Evolutionary conservation across 352 stramenopile species (phyloP).

Genomic region (Phytophthora cactorum): DNA sequence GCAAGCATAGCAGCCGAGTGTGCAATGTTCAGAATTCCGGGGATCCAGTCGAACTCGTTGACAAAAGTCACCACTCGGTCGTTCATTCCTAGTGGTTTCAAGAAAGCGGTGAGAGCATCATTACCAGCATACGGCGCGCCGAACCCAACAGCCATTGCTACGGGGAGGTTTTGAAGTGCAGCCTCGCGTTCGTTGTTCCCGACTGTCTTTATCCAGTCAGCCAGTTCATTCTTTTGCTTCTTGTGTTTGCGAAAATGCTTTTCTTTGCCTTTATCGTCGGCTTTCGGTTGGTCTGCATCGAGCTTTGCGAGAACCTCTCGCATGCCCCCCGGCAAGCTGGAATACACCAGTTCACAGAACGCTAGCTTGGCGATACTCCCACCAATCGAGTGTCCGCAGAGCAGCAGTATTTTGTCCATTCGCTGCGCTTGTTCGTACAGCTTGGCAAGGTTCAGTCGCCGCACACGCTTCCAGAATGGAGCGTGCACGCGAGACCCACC

Average conservation of each 20-base stretch:
- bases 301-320: constrained; percentile 54
- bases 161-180: constrained; percentile 29
- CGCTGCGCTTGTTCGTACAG: constrained; percentile 47
- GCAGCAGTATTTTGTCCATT: constrained; percentile 62
- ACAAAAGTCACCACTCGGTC: constrained; percentile 77
- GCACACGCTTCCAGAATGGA: constrained; percentile 76
- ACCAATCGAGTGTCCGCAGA: constrained; percentile 80
- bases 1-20: constrained; percentile 76
- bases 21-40: constrained; percentile 78
- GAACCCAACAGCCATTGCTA: constrained; percentile 73
- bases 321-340: constrained; percentile 48
- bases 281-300: constrained; percentile 49
- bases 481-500: constrained; percentile 72
- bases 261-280: constrained; percentile 35
- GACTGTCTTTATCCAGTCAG: constrained; percentile 27
- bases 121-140: constrained; percentile 72
- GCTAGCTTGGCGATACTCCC: constrained; percentile 80
- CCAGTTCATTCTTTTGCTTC: constrained; percentile 25
- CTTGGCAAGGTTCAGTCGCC: constrained; percentile 54
- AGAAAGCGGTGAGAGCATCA: constrained; percentile 51
- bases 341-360: constrained; percentile 74
- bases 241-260: constrained; percentile 33
- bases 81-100: constrained; percentile 50
- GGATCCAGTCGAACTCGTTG: constrained; percentile 87
- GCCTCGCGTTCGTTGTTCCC: constrained; percentile 19